Conservation (phyloP, 768 basidiomycete species). For the Wakefieldia striispora region DNA sequence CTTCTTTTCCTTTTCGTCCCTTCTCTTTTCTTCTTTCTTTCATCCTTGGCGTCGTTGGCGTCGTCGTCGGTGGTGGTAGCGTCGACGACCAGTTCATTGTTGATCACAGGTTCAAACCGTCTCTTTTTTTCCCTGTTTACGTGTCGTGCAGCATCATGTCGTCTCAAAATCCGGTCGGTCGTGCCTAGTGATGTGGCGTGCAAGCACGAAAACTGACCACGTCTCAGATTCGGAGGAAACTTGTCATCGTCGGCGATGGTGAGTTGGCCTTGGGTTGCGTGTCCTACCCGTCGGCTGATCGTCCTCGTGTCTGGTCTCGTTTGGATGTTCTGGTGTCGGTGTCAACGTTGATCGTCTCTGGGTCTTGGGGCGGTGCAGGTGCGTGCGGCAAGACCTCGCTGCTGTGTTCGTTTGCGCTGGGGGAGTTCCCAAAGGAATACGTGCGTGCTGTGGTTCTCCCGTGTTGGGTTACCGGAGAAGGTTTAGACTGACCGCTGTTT, state of each 20-base stretch:
- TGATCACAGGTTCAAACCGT: not conserved
- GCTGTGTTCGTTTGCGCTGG: constrained; percentile 87
- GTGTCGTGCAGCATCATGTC: constrained; percentile 27
- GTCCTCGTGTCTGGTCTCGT: too few relatives aligned
- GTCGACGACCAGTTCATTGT: not conserved
- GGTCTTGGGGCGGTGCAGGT: constrained; percentile 49
- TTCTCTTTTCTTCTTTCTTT: not conserved
- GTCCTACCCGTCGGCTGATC: too few relatives aligned
- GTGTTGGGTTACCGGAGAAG: not conserved
- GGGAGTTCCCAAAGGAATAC: constrained; percentile 96
- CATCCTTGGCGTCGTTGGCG: not conserved
- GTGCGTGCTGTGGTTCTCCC: constrained; percentile 36
- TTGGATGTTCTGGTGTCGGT: too few relatives aligned
- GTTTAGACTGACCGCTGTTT: too few relatives aligned
- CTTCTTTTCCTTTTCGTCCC: not conserved
- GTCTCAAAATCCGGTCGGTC: constrained; percentile 61
- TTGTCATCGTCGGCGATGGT: constrained; percentile 98
- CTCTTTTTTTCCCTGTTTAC: too few relatives aligned
- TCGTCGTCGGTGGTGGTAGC: too few relatives aligned
- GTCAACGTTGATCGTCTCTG: not conserved
- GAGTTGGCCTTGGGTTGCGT: constrained; percentile 30
- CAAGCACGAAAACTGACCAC: not conserved
- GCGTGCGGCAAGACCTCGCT: constrained; percentile 97
- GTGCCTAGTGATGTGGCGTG: not conserved
- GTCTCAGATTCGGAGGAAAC: constrained; percentile 82